These are phyloP conservation scores for Colletotrichum abscissum DNA, from an alignment of 2,329 filamentous ascomycete genomes.

Conservation along the genomic window DNA sequence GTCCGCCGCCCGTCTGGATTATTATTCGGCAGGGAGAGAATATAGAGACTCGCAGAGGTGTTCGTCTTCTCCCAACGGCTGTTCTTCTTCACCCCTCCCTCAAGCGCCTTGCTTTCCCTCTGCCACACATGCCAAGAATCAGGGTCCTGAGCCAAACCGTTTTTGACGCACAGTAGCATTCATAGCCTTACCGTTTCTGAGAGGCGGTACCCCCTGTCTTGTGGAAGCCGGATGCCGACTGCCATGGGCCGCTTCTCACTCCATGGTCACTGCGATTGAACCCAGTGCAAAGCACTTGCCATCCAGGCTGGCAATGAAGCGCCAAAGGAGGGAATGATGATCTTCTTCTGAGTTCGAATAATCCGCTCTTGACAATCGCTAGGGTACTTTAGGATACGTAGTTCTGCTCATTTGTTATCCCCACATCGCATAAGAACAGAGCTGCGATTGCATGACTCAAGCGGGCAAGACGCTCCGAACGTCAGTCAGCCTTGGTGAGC, in stretches of 20 bases:
- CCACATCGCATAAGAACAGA: background rate
- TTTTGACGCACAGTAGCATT: background rate
- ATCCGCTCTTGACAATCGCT: background rate
- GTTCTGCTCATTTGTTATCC: background rate
- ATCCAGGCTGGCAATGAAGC: too few relatives aligned
- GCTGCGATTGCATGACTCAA: background rate
- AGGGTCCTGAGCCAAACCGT: conserved; percentile 4
- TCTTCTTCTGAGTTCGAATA: background rate
- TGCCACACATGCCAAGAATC: background rate
- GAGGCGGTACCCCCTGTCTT: background rate
- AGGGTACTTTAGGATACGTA: background rate
- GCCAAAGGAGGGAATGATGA: too few relatives aligned
- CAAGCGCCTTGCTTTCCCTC: background rate
- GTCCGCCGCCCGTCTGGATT: background rate
- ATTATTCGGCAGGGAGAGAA: background rate
- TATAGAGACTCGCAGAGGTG: background rate
- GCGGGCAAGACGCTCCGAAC: background rate
- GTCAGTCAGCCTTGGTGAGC: too few relatives aligned
- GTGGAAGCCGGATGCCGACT: background rate
- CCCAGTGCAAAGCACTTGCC: background rate
- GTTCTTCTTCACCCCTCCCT: background rate
- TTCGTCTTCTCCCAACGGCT: background rate
- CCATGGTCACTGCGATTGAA: too few relatives aligned
- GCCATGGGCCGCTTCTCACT: too few relatives aligned
- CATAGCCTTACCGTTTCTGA: background rate